These are phyloP conservation scores for Gyrodon lividus DNA, from an alignment of 768 basidiomycete genomes.

Conservation along the genomic window DNA sequence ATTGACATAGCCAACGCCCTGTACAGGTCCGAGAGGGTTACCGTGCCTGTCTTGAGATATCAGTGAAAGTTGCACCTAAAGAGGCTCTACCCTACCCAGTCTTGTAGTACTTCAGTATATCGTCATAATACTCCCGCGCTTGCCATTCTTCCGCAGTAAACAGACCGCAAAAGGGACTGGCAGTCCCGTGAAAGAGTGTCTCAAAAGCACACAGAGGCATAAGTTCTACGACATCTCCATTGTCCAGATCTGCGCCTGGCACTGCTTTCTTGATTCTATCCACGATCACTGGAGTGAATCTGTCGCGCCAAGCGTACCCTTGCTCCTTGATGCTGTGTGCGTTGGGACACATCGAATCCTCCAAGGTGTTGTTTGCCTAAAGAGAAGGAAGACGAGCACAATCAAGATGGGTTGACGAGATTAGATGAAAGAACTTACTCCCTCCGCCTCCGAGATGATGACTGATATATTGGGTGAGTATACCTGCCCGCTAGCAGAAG, in stretches of 20 bases:
- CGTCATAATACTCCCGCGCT: constrained; percentile 66
- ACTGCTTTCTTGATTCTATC: constrained; percentile 58
- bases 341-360: constrained; percentile 63
- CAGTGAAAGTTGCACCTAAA: background rate
- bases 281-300: constrained; percentile 56
- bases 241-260: constrained; percentile 58
- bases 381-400: background rate
- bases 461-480: constrained; percentile 53
- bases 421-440: constrained; percentile 37
- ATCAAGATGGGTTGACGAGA: background rate
- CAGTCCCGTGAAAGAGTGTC: constrained; percentile 48
- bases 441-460: constrained; percentile 44
- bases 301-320: constrained; percentile 52
- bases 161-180: constrained; percentile 71
- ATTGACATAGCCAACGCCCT: constrained; percentile 86
- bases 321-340: constrained; percentile 45
- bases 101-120: constrained; percentile 76
- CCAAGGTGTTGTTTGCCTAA: constrained; percentile 65
- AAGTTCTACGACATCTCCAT: constrained; percentile 54
- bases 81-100: constrained; percentile 52
- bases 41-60: constrained; percentile 51
- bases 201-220: constrained; percentile 82
- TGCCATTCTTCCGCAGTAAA: constrained; percentile 65
- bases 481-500: constrained; percentile 44
- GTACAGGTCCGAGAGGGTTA: constrained; percentile 65